Base-by-base conservation (phyloP, 352 stramenopile genomes). In the Pythium phragmiticola region DNA sequence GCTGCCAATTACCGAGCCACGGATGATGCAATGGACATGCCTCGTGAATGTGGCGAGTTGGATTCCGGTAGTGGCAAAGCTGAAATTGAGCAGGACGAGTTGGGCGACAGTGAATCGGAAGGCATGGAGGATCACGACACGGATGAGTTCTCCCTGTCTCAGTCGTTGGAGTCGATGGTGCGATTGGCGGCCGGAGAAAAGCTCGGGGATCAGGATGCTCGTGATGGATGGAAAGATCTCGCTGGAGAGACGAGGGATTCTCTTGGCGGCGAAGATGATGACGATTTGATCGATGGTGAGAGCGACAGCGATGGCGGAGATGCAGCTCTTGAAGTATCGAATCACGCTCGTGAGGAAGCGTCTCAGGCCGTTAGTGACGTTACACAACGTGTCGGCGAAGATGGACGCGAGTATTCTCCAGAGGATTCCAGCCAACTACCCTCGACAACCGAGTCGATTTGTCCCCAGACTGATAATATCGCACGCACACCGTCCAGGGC, bases 141-240 rank as follows among this genome's bases (percentile, higher is more conserved):
- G 3, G 58, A 65, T 14, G 47, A 58, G 3, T 30, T 30, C 33
- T 51, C 58, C 23, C 53, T 58, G 7, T 65, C 48, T 1, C 46
- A 65, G 21, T 65, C 58, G 58, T 41, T 65, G 30, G 58, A 65
- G 39, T 58, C 46, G 45, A 42, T 56, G 46, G 47, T 51, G 30
- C 53, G 36, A 3, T 14, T 65, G 47, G 47, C 30, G n/a, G 46
- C 58, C 5, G 47, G 58, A 17, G 56, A 54, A 9, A 43, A 63
- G 16, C 16, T 14, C 13, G 16, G 5, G 39, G 39, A 21, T 16
- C 39, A 14, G 13, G 39, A 46, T 3, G 39, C 17, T 46, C 5
- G 13, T 46, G 13, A 12, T 46, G 39, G 8, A n/a, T 19, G 9
- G 17, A 46, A 46, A 4, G 3, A 46, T 46, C 39, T 30, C 26